Conservation (phyloP, 2,329 filamentous ascomycete species). For the Chaetoscypha palmicola region DNA sequence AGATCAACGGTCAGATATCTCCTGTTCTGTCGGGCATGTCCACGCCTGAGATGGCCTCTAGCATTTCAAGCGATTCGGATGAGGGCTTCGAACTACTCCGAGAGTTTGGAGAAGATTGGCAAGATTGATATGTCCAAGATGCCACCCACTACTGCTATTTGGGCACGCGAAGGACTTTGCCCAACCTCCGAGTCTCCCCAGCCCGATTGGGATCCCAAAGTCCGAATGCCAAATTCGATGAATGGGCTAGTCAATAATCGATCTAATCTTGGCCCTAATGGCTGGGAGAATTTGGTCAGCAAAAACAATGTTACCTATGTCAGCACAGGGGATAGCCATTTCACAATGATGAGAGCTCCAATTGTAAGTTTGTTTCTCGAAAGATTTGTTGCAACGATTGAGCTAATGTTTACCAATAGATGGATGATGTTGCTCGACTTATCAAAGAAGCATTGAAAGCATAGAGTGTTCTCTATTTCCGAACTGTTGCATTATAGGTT, state of each 20-base stretch:
- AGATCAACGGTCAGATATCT: background rate
- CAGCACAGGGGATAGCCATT: background rate
- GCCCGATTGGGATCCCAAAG: background rate
- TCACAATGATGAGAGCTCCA: constrained; percentile 1
- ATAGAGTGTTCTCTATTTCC: no score
- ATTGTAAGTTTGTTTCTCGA: background rate
- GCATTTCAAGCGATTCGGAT: background rate
- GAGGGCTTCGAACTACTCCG: background rate
- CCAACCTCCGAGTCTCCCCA: background rate
- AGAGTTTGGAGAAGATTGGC: background rate
- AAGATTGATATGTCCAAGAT: background rate
- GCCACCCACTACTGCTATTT: constrained; percentile 1
- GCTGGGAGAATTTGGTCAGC: constrained; percentile 1
- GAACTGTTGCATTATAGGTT: no score
- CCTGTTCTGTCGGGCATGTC: constrained; percentile 1
- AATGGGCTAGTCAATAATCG: background rate
- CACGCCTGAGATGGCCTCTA: constrained; percentile 1
- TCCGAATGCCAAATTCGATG: background rate
- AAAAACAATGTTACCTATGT: background rate
- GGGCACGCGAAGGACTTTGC: background rate
- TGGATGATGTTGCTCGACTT: background rate
- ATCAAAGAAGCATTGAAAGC: background rate
- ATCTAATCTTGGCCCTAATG: background rate
- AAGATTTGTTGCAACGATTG: background rate
- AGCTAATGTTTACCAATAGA: background rate